Evolutionary conservation across 768 basidiomycete genomes (phyloP).

Genomic region (Suillus decipiens): DNA sequence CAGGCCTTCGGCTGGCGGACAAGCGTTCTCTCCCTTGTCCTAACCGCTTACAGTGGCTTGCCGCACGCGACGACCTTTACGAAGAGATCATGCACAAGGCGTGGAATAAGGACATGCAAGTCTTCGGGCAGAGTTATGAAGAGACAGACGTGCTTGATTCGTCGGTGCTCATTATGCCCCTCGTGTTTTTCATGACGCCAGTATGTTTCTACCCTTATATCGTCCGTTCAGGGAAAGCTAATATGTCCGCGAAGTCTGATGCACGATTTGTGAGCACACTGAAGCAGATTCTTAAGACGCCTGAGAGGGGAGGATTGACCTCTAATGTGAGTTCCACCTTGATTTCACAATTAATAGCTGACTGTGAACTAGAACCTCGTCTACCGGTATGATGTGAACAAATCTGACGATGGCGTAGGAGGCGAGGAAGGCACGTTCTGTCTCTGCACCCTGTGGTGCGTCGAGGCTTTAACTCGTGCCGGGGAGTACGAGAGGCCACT

Average conservation of each 20-base stretch:
- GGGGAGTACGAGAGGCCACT: conserved; percentile 74
- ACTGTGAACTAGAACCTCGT: conserved; percentile 64
- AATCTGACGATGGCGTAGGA: conserved; percentile 91
- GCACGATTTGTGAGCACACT: conserved; percentile 88
- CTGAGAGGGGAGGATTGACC: conserved; percentile 88
- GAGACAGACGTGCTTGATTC: conserved; percentile 81
- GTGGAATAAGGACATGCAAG: conserved; percentile 70
- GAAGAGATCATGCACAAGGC: conserved; percentile 92
- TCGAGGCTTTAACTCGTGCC: conserved; percentile 88
- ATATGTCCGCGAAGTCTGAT: conserved; percentile 56
- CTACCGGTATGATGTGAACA: conserved; percentile 85
- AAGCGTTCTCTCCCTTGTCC: conserved; percentile 93
- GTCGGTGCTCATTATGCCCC: conserved; percentile 88
- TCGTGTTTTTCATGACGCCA: conserved; percentile 88
- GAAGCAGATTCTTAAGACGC: conserved; percentile 79
- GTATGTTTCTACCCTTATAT: conserved; percentile 41
- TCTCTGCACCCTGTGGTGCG: conserved; percentile 83
- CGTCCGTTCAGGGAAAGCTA: neutral
- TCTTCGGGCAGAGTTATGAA: conserved; percentile 91
- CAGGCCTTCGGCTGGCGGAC: conserved; percentile 86
- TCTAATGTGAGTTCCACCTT: conserved; percentile 58
- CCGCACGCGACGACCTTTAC: conserved; percentile 79
- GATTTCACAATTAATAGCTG: neutral
- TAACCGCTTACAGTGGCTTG: conserved; percentile 67
- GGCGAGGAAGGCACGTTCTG: conserved; percentile 97